Conservation (phyloP, 345 rosid species). For the Heritiera littoralis region DNA sequence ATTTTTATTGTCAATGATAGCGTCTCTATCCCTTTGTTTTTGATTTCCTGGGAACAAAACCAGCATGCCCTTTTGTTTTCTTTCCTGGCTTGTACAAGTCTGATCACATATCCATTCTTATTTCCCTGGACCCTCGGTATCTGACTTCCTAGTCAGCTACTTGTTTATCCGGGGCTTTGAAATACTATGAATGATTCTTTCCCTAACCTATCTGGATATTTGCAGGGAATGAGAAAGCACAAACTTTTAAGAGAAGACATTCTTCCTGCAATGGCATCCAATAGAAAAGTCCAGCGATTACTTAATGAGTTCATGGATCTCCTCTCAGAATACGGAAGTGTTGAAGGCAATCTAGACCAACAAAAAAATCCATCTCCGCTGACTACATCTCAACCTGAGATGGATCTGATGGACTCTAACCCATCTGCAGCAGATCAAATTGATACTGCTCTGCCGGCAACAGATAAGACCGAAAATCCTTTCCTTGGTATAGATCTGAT, state of each 20-base stretch:
- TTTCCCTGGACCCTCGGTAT: background rate
- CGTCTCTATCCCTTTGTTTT: background rate
- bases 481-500: background rate
- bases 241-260: constrained; percentile 80
- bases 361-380: constrained; percentile 25
- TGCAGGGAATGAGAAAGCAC: constrained; percentile 93
- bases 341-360: constrained; percentile 36
- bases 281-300: constrained; percentile 92
- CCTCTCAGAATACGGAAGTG: constrained; percentile 74
- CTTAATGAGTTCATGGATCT: constrained; percentile 95
- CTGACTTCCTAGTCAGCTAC: background rate
- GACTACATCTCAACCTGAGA: constrained; percentile 23
- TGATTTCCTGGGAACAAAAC: background rate
- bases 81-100: background rate
- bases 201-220: background rate
- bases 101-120: background rate
- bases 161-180: background rate
- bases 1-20: background rate
- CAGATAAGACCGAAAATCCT: constrained; percentile 19
- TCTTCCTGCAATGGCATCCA: constrained; percentile 97
- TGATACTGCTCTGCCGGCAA: constrained; percentile 17
- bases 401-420: constrained; percentile 32
- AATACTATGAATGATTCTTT: background rate
- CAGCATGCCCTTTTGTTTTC: background rate
- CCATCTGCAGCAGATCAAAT: constrained; percentile 26